Evolutionary conservation across 1,139 yeast species (phyloP).

Genomic region (Kurtzmaniella natalensis): DNA sequence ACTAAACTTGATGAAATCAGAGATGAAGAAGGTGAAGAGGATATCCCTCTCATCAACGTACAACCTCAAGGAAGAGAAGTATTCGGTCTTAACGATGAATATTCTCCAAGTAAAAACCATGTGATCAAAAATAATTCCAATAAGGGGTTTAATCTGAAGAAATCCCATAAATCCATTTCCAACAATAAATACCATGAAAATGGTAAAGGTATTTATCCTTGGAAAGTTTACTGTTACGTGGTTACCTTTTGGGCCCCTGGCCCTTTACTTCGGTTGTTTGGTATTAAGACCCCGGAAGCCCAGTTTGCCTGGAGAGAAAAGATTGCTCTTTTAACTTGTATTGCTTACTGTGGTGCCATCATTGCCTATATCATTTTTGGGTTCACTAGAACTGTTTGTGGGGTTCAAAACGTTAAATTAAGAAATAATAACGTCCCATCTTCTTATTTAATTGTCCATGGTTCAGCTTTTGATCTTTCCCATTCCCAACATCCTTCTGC

Average conservation of each 20-base stretch:
- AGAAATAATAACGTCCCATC: slow-evolving; percentile 52
- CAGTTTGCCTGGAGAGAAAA: slow-evolving; percentile 98
- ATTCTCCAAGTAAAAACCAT: slow-evolving; percentile 24
- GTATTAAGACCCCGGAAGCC: slow-evolving; percentile 73
- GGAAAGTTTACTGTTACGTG: slow-evolving; percentile 78
- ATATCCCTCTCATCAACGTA: slow-evolving; percentile 44
- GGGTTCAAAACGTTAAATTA: slow-evolving; percentile 45
- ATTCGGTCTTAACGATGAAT: slow-evolving; percentile 61
- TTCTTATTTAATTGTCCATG: slow-evolving; percentile 74
- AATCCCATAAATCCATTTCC: slow-evolving; percentile 10
- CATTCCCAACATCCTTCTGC: slow-evolving; percentile 75
- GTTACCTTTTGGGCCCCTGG: slow-evolving; percentile 93
- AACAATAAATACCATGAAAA: too few relatives aligned
- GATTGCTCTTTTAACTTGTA: slow-evolving; percentile 75
- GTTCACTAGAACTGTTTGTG: slow-evolving; percentile 81
- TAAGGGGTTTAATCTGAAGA: background rate
- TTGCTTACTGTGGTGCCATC: slow-evolving; percentile 67
- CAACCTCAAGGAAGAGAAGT: slow-evolving; percentile 43
- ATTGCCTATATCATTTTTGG: slow-evolving; percentile 91
- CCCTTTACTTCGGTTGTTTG: slow-evolving; percentile 65
- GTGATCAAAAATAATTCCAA: slow-evolving; percentile 16
- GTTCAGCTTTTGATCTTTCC: slow-evolving; percentile 71
- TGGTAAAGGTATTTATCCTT: slow-evolving; percentile 44
- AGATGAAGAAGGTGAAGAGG: slow-evolving; percentile 30
- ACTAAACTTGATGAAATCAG: slow-evolving; percentile 9